Evolutionary conservation across 2,329 filamentous ascomycete genomes (phyloP).

Genomic region (Gnomoniopsis smithogilvyi): DNA sequence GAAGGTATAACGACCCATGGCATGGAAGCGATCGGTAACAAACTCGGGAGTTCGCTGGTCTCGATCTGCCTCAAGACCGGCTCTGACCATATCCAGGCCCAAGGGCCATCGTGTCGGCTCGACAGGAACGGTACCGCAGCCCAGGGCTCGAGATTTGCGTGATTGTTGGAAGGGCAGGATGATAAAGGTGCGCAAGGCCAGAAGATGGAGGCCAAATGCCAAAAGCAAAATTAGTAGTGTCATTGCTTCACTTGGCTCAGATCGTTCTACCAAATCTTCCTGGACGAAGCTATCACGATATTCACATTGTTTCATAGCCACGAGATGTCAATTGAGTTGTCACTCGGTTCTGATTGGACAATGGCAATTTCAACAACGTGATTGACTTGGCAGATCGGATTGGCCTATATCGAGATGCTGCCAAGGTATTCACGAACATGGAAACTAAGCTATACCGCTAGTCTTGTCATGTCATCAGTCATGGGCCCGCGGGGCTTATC

Average conservation of each 20-base stretch:
- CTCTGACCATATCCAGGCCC: background rate
- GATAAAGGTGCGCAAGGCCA: background rate
- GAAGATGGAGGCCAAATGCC: background rate
- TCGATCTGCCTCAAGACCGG: background rate
- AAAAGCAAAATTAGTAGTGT: background rate
- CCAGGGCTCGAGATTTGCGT: background rate
- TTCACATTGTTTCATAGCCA: background rate
- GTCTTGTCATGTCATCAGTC: background rate
- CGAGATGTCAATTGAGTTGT: too few relatives aligned
- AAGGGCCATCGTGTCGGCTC: background rate
- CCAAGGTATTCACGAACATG: background rate
- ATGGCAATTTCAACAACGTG: background rate
- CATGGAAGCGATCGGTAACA: background rate
- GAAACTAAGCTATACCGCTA: background rate
- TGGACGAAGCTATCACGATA: background rate
- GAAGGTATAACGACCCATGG: background rate
- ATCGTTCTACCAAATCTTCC: background rate
- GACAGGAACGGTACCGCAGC: background rate
- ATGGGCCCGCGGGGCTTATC: background rate
- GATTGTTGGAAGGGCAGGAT: background rate
- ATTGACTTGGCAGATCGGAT: background rate
- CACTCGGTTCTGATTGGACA: background rate
- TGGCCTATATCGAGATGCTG: background rate
- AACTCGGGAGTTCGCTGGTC: background rate
- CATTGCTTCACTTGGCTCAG: background rate